These are phyloP conservation scores for Diaporthe humulicola DNA, from an alignment of 2,329 filamentous ascomycete genomes.

Conservation along the genomic window DNA sequence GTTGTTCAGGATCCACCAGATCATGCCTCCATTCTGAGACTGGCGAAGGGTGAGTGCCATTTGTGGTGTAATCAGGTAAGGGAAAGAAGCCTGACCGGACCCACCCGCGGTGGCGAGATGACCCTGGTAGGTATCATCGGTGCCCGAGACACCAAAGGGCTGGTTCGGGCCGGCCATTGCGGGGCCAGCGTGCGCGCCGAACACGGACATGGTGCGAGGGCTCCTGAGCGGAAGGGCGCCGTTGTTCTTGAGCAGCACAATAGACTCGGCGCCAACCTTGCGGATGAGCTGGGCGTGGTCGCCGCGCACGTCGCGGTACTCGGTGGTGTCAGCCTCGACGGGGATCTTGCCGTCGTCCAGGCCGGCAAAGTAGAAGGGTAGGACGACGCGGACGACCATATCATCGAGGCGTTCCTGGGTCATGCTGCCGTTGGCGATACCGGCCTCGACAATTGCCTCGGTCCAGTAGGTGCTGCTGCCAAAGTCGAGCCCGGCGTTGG, in stretches of 20 bases:
- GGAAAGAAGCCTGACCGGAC: conserved; percentile 62
- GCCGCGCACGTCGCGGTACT: conserved; percentile 60
- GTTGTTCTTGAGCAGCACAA: conserved; percentile 74
- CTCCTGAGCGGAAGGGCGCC: conserved; percentile 70
- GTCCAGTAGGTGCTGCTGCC: conserved; percentile 68
- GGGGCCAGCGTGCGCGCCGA: conserved; percentile 71
- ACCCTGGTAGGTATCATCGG: conserved; percentile 36
- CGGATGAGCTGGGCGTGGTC: conserved; percentile 68
- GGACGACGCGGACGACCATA: conserved; percentile 62
- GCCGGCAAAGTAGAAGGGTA: conserved; percentile 68
- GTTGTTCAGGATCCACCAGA: conserved; percentile 62
- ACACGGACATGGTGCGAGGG: conserved; percentile 55
- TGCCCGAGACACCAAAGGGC: conserved; percentile 33
- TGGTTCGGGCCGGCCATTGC: conserved; percentile 62
- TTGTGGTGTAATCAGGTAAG: conserved; percentile 66
- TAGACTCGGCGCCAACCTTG: conserved; percentile 66
- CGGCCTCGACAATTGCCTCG: conserved; percentile 66
- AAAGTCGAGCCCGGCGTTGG: conserved; percentile 78
- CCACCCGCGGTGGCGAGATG: conserved; percentile 67
- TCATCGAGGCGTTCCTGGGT: conserved; percentile 68
- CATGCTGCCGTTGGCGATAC: conserved; percentile 72
- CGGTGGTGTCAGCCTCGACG: conserved; percentile 64
- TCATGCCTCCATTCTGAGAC: conserved; percentile 51
- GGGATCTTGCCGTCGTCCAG: conserved; percentile 64
- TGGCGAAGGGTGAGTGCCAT: conserved; percentile 62